Percentiles rank a stretch among this genome's conserved stretches.
These are phyloP conservation scores for Graphiopsis chlorocephala DNA, from an alignment of 2,329 filamentous ascomycete species.

Conservation along the genomic window DNA sequence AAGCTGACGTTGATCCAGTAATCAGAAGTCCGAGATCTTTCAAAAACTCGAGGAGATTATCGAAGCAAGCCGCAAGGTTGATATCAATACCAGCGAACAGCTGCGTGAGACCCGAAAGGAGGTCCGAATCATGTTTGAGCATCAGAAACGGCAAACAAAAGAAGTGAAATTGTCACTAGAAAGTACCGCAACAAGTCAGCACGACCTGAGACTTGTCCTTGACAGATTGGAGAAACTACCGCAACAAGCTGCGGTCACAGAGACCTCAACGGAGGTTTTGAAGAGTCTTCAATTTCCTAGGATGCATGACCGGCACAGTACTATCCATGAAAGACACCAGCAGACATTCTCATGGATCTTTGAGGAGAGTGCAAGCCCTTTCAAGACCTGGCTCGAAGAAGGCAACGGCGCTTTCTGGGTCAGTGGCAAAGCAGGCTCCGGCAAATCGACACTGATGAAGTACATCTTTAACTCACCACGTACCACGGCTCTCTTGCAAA, in stretches of 20 bases:
- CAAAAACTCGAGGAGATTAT: background rate
- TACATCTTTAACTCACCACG: background rate
- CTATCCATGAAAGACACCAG: background rate
- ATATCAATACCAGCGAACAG: background rate
- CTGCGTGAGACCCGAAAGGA: background rate
- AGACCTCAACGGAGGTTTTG: background rate
- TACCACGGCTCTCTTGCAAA: background rate
- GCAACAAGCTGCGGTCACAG: background rate
- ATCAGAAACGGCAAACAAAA: background rate
- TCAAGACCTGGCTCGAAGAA: background rate
- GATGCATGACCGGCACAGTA: background rate
- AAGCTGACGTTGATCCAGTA: no score
- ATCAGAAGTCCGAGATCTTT: background rate
- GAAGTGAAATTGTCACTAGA: background rate
- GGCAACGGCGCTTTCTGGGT: conserved; percentile 11
- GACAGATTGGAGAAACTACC: background rate
- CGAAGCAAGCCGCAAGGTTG: background rate
- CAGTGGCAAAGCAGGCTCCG: conserved; percentile 20
- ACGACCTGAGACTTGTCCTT: background rate
- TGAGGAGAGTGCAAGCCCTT: background rate
- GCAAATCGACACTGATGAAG: conserved; percentile 20
- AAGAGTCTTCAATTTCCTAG: background rate
- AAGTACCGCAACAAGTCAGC: background rate
- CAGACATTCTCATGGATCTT: conserved; percentile 1
- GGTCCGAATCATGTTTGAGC: background rate